Base-by-base conservation (phyloP, 257 asterid species). In the Verbena officinalis region DNA sequence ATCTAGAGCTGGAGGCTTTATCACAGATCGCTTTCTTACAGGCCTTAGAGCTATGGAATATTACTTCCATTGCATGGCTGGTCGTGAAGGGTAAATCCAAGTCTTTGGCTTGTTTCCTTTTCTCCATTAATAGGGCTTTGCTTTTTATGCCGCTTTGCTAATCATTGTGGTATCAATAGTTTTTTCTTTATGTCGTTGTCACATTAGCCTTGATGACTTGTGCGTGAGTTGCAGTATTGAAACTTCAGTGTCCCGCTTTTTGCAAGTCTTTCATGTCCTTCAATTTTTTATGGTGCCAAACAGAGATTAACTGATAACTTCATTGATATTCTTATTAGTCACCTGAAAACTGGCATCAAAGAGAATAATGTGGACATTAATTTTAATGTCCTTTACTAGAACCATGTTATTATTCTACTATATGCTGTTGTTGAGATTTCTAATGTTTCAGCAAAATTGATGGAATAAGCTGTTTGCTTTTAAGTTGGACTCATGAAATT, bases 1-100 rank as follows among this genome's bases (percentile, higher is more conserved):
- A 56, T 84, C 97, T 43, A 83, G 99, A 79, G 97, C 99, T 9
- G 99, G 99, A 31, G 99, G 99, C 67, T 93, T 82, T 71, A 88
- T 93, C 65, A 93, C 90, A 42, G 99, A 93, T 78, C 92, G 99
- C 22, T 93, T 93, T 75, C 97, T 93, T 65, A 75, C 91, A 44
- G 99, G 99, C 43, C 97, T 93, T 64, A 95, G 97, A 64, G 97
- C 97, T 56, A 97, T 90, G 65, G 99, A 93, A 67, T 93, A 93
- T 70, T 93, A 93, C 71, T 93, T 93, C 75, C 99, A 93, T 74
- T 93, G 99, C 87, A 93, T 93, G 99, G 99, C 99, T 75, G 99
- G 99, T 64, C 96, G 99, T 33, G 99, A 93, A 79, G 99, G 99
- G 99, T 93, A 90, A 78, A 63, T 27, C 79, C 50, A 42, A 46